A percentile compares a stretch with the other conserved stretches of the same genome.
Evolutionary conservation across 345 rosid species (phyloP).

Genomic region (rapeseed (Brassica napus)): Da-Ae NC_063436.1:7985001-7985500

Average conservation of each 20-base stretch:
- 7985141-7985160: slow-evolving; percentile 77
- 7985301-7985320: slow-evolving; percentile 79
- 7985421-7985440: background rate
- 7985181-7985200: slow-evolving; percentile 80
- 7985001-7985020: slow-evolving; percentile 96
- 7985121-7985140: slow-evolving; percentile 84
- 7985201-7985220: slow-evolving; percentile 81
- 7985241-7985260: slow-evolving; percentile 77
- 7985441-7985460: too few relatives aligned
- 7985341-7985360: background rate
- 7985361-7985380: background rate
- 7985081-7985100: slow-evolving; percentile 86
- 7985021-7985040: slow-evolving; percentile 87
- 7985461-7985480: too few relatives aligned
- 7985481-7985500: too few relatives aligned
- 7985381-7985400: background rate
- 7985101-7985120: slow-evolving; percentile 69
- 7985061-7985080: slow-evolving; percentile 86
- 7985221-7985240: slow-evolving; percentile 85
- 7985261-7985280: slow-evolving; percentile 91
- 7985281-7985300: slow-evolving; percentile 92
- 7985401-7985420: too few relatives aligned
- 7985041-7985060: slow-evolving; percentile 66
- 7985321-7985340: background rate
- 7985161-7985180: slow-evolving; percentile 92